Base-by-base conservation (phyloP, 495 filamentous ascomycete genomes). In the Patellaria atrata region DNA sequence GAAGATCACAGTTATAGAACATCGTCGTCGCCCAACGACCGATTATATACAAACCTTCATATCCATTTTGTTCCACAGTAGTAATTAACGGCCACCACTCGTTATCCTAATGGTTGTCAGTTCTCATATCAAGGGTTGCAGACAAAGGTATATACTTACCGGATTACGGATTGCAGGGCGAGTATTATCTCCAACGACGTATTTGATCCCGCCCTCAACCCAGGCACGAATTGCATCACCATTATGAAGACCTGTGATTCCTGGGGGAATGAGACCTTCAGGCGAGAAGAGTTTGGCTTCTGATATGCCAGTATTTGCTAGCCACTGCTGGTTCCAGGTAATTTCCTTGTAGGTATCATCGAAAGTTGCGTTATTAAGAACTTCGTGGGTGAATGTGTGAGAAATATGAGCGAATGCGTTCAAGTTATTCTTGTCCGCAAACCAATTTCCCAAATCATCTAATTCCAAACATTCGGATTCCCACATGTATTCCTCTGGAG, bases 101-200 rank as follows among this genome's bases (percentile, higher is more conserved):
- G 33, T 45, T 44, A n/a, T 41, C 7, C 57, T 51, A 49, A n/a
- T 37, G 30, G 33, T 45, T 44, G n/a, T 41, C 7, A 8, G 35
- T 50, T 23, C 39, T 46, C 14, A 47, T 52, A 72, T 73, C 21
- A 65, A 39, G 8, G n/a, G n/a, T n/a, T n/a, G n/a, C n/a, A n/a
- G n/a, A n/a, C n/a, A n/a, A n/a, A n/a, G n/a, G n/a, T n/a, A n/a
- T n/a, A n/a, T n/a, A n/a, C n/a, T n/a, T n/a, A n/a, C n/a, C n/a
- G n/a, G n/a, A n/a, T n/a, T n/a, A n/a, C n/a, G 70, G 53, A 18
- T 51, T 44, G 12, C 19, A 1, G 67, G 53, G 12, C 73, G 59
- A 4, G 72, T 77, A 55, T 75, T 75, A 51, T 76, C 71, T 19
- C 73, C 73, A 10, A 77, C 70, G 22, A 66, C 71, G 55, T 72